phyloP scores from a whole-genome alignment of 2,329 filamentous ascomycete species.

The Penicillium sp. region DNA sequence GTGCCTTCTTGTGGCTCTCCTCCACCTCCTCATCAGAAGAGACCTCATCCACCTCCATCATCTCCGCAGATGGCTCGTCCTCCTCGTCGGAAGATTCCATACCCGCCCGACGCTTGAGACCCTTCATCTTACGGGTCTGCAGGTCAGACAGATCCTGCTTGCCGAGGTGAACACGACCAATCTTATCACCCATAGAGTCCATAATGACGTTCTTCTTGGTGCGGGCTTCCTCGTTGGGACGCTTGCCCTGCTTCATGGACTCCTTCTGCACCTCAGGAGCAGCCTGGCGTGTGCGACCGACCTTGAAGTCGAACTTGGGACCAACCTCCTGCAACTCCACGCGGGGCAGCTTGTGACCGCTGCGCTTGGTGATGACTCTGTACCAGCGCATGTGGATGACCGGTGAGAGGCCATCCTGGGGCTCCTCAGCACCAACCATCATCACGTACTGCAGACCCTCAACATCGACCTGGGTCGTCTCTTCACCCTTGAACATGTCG shows the following conservation, averaged over 20 bases:
- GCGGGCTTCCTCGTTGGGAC: slow-evolving; percentile 51
- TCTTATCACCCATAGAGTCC: slow-evolving; percentile 91
- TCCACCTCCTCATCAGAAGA: slow-evolving; percentile 21
- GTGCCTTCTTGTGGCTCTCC: slow-evolving; percentile 34
- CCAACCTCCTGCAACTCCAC: slow-evolving; percentile 96
- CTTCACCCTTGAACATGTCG: slow-evolving; percentile 87
- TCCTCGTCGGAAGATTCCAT: slow-evolving; percentile 55
- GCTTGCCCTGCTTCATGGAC: slow-evolving; percentile 82
- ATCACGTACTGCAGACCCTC: slow-evolving; percentile 92
- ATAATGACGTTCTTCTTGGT: slow-evolving; percentile 97
- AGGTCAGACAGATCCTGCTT: slow-evolving; percentile 83
- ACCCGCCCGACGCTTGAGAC: slow-evolving; percentile 78
- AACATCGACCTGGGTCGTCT: slow-evolving; percentile 81
- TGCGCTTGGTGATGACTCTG: slow-evolving; percentile 80
- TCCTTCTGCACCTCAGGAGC: slow-evolving; percentile 75
- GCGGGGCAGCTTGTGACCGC: slow-evolving; percentile 80
- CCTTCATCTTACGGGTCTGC: slow-evolving; percentile 99
- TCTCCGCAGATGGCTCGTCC: slow-evolving; percentile 47
- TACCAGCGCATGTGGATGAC: slow-evolving; percentile 72
- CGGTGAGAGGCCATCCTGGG: slow-evolving; percentile 42
- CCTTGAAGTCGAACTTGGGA: slow-evolving; percentile 84
- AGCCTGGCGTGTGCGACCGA: slow-evolving; percentile 66
- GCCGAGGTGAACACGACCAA: slow-evolving; percentile 86
- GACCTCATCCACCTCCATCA: slow-evolving; percentile 47
- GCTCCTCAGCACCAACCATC: slow-evolving; percentile 73